Percentiles rank a stretch among this genome's conserved stretches.
These are phyloP conservation scores for Phytophthora fragariae DNA, from an alignment of 352 stramenopile genomes.

Conservation along the genomic window DNA sequence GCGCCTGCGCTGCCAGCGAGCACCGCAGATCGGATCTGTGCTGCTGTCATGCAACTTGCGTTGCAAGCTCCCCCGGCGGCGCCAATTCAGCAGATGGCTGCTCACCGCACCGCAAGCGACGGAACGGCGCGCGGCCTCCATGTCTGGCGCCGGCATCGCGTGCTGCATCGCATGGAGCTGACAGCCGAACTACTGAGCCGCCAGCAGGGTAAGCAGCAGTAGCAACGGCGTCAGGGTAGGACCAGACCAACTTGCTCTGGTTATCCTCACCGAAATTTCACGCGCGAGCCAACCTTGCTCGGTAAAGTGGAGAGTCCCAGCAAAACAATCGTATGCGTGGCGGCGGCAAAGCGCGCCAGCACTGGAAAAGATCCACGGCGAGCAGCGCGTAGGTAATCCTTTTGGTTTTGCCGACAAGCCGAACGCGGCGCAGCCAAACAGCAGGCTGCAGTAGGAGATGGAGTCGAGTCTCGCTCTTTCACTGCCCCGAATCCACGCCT, in stretches of 20 bases:
- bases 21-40: background rate
- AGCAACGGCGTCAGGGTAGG: slow-evolving; percentile 5
- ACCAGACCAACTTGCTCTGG: slow-evolving; percentile 10
- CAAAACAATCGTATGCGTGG: background rate
- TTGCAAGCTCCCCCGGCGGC: background rate
- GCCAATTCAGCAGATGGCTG: background rate
- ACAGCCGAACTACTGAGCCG: background rate
- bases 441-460: background rate
- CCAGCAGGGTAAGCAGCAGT: background rate
- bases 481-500: background rate
- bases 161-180: background rate
- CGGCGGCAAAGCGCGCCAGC: slow-evolving; percentile 8
- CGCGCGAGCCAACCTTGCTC: background rate
- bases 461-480: background rate
- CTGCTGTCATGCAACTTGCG: background rate
- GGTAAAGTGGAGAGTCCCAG: too few relatives aligned
- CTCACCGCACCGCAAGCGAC: background rate
- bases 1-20: background rate
- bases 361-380: slow-evolving; percentile 14
- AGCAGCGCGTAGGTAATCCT: slow-evolving; percentile 1
- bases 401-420: background rate
- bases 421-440: background rate
- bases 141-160: background rate
- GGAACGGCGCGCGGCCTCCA: background rate
- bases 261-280: slow-evolving; percentile 26